phyloP scores from a whole-genome alignment of 495 filamentous ascomycete genomes.

The Aspergillus ellipticus region DNA sequence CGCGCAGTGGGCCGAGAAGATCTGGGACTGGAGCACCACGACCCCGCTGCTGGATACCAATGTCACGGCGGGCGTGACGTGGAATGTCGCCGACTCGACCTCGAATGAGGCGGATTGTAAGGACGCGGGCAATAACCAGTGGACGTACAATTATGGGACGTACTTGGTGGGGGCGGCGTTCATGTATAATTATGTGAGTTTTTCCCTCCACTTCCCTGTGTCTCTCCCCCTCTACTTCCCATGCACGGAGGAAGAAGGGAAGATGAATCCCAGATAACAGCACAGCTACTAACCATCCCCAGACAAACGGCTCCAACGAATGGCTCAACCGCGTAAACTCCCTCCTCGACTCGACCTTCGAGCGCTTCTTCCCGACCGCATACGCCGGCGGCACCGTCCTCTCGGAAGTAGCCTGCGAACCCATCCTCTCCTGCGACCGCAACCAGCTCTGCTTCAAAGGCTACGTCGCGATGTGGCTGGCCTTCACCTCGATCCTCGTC shows the following conservation, averaged over 20 bases:
- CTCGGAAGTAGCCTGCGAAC: constrained; percentile 71
- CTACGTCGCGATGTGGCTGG: constrained; percentile 72
- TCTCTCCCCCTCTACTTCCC: constrained; percentile 13
- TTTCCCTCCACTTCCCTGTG: not conserved
- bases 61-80: constrained; percentile 11
- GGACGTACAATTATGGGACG: constrained; percentile 66
- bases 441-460: constrained; percentile 77
- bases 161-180: constrained; percentile 60
- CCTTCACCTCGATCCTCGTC: constrained; percentile 59
- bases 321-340: constrained; percentile 55
- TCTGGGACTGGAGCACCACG: constrained; percentile 56
- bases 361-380: constrained; percentile 52
- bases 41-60: constrained; percentile 51
- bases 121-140: constrained; percentile 56
- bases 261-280: constrained; percentile 10
- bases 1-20: constrained; percentile 58
- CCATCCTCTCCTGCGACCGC: constrained; percentile 53
- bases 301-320: constrained; percentile 43
- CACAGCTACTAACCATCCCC: constrained; percentile 18
- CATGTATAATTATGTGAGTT: constrained; percentile 60
- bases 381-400: constrained; percentile 44
- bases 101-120: constrained; percentile 48
- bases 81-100: constrained; percentile 58
- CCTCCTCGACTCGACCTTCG: constrained; percentile 44
- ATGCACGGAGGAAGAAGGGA: too few species aligned